Conservation (phyloP, 139 green algal species). For the Pleodorina starrii region DNA sequence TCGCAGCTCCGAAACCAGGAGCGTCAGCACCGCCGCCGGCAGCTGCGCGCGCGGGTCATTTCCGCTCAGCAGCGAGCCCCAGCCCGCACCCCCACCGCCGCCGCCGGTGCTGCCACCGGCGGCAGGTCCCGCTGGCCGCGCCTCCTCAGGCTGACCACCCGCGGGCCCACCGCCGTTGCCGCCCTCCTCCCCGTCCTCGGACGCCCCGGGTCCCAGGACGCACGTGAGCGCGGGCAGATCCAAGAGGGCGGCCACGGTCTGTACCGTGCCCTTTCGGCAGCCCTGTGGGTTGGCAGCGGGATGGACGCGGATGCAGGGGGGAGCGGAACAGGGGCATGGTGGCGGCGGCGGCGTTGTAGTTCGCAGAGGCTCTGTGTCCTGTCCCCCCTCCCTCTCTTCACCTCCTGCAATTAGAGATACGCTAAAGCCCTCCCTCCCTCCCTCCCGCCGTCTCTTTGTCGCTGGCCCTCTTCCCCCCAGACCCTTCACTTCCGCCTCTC, state of each 20-base stretch:
- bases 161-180: background rate
- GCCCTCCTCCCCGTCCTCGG: background rate
- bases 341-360: no score
- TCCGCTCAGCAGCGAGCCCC: background rate
- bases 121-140: no score
- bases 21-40: background rate
- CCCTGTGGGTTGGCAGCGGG: no score
- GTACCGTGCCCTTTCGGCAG: conserved; percentile 18
- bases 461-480: background rate
- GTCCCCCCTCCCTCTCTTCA: background rate
- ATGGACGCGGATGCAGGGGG: no score
- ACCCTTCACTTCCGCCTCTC: background rate
- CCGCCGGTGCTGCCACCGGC: background rate
- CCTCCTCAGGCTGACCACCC: no score
- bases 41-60: conserved; percentile 22
- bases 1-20: conserved; percentile 15
- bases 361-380: background rate
- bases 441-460: background rate
- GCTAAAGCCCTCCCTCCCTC: background rate
- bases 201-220: background rate
- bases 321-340: background rate
- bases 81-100: background rate
- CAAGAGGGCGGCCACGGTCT: conserved; percentile 2
- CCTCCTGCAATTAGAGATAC: background rate
- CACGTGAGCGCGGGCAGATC: background rate